These are phyloP conservation scores for Tetrahymena thermophila DNA, from an alignment of 73 alveolate species.

Conservation along the genomic window DNA sequence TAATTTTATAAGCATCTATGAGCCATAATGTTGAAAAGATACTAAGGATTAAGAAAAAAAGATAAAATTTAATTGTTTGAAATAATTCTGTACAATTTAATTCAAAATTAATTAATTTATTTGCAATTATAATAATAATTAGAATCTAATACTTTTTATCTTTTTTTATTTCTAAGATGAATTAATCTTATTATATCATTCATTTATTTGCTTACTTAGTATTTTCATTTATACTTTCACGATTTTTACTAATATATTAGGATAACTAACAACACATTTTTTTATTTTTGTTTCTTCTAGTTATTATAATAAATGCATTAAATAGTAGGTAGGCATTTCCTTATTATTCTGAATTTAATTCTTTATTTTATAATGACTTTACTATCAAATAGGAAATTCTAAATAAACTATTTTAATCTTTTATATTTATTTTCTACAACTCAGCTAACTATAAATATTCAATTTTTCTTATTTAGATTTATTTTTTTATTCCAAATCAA, in stretches of 20 bases:
- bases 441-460: too few species aligned
- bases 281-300: neutral
- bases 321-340: neutral
- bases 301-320: neutral
- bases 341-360: neutral
- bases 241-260: too few species aligned
- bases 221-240: neutral
- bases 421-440: too few species aligned
- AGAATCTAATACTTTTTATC: neutral
- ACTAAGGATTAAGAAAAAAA: neutral
- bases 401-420: too few species aligned
- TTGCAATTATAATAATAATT: too few species aligned
- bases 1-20: neutral
- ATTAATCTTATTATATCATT: too few species aligned
- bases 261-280: neutral
- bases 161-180: too few species aligned
- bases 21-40: neutral
- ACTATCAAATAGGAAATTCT: neutral
- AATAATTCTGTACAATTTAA: neutral
- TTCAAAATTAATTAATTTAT: too few species aligned
- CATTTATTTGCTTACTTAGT: too few species aligned
- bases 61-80: neutral
- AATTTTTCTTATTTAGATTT: too few species aligned
- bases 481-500: too few species aligned
- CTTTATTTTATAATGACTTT: too few species aligned